Percentiles rank a stretch among this genome's conserved stretches.
Conservation (phyloP, 2,329 filamentous ascomycete genomes). For the Talaromyces marneffei region DNA sequence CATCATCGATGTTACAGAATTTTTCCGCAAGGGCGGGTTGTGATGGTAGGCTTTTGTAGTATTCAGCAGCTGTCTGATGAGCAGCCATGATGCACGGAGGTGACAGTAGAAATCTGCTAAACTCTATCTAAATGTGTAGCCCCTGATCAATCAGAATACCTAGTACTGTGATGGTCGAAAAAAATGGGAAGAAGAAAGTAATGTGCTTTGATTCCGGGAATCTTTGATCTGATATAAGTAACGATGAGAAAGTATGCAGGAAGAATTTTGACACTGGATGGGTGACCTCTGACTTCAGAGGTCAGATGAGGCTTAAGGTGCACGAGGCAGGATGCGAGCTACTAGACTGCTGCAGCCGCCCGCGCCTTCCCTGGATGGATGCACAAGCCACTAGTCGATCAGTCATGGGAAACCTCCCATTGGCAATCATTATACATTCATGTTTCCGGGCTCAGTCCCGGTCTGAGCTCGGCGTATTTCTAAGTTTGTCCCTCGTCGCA, state of each 20-base stretch:
- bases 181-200: background rate
- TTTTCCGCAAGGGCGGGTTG: slow-evolving; percentile 14
- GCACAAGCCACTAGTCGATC: background rate
- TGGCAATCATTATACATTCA: background rate
- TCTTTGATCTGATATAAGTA: background rate
- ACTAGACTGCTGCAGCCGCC: slow-evolving; percentile 6
- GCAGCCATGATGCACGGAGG: background rate
- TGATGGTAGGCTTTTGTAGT: slow-evolving; percentile 23
- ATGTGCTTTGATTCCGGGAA: background rate
- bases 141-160: background rate
- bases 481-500: background rate
- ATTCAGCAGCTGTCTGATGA: slow-evolving; percentile 21
- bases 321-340: background rate
- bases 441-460: background rate
- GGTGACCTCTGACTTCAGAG: slow-evolving; percentile 10
- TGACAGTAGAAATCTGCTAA: background rate
- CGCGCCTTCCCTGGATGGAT: slow-evolving; percentile 6
- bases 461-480: background rate
- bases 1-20: slow-evolving; percentile 36
- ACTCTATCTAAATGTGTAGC: background rate
- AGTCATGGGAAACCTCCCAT: background rate
- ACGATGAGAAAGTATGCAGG: background rate
- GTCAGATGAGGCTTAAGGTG: slow-evolving; percentile 14
- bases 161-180: background rate
- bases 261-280: background rate